phyloP scores from a whole-genome alignment of 2,329 filamentous ascomycete species.

The Colletotrichum sp. region DNA sequence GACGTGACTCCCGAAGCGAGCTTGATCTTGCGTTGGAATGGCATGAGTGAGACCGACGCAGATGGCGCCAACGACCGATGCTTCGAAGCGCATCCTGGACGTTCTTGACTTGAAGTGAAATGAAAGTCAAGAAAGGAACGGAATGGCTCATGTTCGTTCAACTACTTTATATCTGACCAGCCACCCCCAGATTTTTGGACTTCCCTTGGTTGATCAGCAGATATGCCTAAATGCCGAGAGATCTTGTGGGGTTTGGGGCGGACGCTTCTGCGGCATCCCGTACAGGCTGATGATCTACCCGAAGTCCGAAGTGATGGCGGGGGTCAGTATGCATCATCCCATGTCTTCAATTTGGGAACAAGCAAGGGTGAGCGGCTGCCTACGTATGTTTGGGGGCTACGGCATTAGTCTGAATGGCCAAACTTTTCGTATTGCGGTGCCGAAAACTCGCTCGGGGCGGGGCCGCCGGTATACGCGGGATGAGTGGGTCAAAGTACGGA shows the following conservation, averaged over 20 bases:
- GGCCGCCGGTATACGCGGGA: not conserved
- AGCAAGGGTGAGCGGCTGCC: not conserved
- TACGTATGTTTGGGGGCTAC: not conserved
- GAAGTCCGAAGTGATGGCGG: not conserved
- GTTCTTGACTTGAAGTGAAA: not conserved
- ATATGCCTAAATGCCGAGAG: not conserved
- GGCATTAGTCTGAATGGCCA: not conserved
- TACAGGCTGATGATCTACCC: not conserved
- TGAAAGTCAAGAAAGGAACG: not conserved
- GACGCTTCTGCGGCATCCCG: not conserved
- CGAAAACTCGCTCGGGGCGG: not conserved
- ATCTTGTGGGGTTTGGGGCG: not conserved
- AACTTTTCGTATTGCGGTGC: not conserved
- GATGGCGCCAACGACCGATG: not conserved
- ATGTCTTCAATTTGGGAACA: accelerated
- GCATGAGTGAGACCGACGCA: not conserved
- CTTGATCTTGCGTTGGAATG: not conserved
- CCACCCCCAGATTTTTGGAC: not conserved
- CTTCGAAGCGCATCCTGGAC: not conserved
- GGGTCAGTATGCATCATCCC: not conserved
- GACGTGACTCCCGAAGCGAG: not conserved
- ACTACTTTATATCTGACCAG: not conserved
- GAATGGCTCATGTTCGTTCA: not conserved
- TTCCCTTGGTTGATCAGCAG: not conserved
- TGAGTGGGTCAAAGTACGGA: not conserved